Conservation (phyloP, 805 yeast species). For the Lachancea nothofagi region DNA sequence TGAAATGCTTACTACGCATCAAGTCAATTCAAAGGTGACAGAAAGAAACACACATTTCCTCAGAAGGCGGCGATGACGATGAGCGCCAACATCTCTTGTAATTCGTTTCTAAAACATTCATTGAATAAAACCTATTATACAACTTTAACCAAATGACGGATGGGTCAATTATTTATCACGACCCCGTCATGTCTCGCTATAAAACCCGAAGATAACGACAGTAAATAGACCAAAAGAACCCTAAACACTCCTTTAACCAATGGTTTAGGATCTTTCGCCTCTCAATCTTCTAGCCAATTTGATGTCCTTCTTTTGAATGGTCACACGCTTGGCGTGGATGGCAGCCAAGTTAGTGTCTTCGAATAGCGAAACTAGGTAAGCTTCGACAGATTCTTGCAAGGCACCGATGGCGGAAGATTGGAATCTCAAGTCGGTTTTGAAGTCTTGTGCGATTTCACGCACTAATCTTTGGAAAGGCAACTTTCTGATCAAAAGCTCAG, state of each 20-base stretch:
- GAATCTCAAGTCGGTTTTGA: constrained; percentile 90
- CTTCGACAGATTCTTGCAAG: constrained; percentile 97
- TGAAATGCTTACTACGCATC: too few relatives aligned
- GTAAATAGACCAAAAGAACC: background rate
- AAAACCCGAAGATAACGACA: constrained; percentile 27
- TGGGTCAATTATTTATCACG: constrained; percentile 20
- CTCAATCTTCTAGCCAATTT: constrained; percentile 97
- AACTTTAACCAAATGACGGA: constrained; percentile 2
- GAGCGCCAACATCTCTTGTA: too few relatives aligned
- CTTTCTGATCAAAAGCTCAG: constrained; percentile 91
- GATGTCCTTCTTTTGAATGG: constrained; percentile 97
- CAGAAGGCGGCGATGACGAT: too few relatives aligned
- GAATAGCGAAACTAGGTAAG: constrained; percentile 89
- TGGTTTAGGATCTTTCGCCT: constrained; percentile 79
- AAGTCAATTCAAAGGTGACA: too few relatives aligned
- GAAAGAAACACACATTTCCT: too few relatives aligned
- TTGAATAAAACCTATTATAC: constrained; percentile 9
- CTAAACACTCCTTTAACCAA: constrained; percentile 9
- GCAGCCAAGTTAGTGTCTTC: constrained; percentile 99
- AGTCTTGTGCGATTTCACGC: constrained; percentile 91
- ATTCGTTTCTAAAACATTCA: constrained; percentile 2
- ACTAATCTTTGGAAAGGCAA: constrained; percentile 97
- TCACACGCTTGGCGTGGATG: constrained; percentile 97
- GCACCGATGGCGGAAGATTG: constrained; percentile 98
- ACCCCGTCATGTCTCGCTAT: constrained; percentile 62